Conservation (phyloP, 2,329 filamentous ascomycete genomes). For the Thielaviopsis musarum region DNA sequence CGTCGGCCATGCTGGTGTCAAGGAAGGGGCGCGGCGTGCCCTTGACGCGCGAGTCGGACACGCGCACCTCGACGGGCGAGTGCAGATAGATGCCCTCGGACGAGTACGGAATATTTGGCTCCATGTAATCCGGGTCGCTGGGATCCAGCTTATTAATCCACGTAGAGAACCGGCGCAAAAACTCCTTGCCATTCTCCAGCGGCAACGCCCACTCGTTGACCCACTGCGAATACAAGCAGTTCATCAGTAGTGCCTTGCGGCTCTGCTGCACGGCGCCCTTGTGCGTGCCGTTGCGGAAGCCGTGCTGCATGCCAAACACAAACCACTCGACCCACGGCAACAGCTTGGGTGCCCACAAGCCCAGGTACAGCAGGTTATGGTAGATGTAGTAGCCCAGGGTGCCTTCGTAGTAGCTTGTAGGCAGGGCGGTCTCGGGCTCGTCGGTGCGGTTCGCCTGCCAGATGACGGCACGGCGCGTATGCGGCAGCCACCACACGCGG, state of each 20-base stretch:
- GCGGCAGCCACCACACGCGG: conserved; percentile 94
- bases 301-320: conserved; percentile 94
- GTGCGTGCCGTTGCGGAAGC: conserved; percentile 54
- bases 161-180: conserved; percentile 61
- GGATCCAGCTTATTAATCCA: conserved; percentile 57
- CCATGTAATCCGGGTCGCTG: conserved; percentile 45
- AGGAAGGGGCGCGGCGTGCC: conserved; percentile 30
- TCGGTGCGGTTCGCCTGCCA: conserved; percentile 76
- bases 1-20: conserved; percentile 51
- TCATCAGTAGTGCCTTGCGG: conserved; percentile 73
- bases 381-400: conserved; percentile 75
- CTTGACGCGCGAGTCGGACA: conserved; percentile 46
- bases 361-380: conserved; percentile 72
- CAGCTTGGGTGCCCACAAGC: conserved; percentile 60
- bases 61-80: conserved; percentile 81
- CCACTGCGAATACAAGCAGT: conserved; percentile 95
- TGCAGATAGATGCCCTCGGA: conserved; percentile 68
- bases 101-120: conserved; percentile 62
- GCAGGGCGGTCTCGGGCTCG: conserved; percentile 40
- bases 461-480: conserved; percentile 70
- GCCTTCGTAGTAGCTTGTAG: conserved; percentile 64
- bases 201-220: conserved; percentile 98
- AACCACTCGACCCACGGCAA: conserved; percentile 90
- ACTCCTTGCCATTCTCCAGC: conserved; percentile 70
- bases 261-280: conserved; percentile 67